Evolutionary conservation across 805 yeast species (phyloP).

Genomic region (Wickerhamiella sorbophila): DNA sequence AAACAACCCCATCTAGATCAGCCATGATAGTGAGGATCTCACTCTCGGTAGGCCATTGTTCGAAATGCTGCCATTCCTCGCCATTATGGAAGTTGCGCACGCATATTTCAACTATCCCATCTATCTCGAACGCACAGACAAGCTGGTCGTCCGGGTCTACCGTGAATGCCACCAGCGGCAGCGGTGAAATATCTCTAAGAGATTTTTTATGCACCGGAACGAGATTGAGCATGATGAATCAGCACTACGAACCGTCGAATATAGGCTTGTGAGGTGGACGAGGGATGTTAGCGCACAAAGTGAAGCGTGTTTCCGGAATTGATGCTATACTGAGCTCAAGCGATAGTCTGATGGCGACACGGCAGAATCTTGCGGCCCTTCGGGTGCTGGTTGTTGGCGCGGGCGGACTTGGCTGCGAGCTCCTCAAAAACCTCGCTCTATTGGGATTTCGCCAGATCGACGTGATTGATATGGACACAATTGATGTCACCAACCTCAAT

Average conservation of each 20-base stretch:
- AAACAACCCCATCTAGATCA: conserved; percentile 39
- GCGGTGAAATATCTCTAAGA: conserved; percentile 7
- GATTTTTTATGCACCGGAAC: conserved; percentile 8
- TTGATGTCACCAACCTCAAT: conserved; percentile 61
- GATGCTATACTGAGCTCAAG: neutral
- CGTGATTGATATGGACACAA: conserved; percentile 72
- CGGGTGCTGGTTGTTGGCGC: conserved; percentile 42
- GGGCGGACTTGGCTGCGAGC: conserved; percentile 76
- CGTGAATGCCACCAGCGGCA: conserved; percentile 1
- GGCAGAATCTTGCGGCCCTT: conserved; percentile 24
- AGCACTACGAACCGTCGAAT: neutral
- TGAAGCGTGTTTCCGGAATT: too few species aligned
- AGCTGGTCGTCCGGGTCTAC: conserved; percentile 7
- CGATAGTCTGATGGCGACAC: conserved; percentile 17
- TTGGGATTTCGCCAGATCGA: conserved; percentile 54
- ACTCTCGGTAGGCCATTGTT: conserved; percentile 5
- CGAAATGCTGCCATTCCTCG: conserved; percentile 7
- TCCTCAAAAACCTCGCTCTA: conserved; percentile 53
- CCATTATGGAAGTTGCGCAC: neutral
- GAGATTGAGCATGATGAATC: conserved; percentile 8
- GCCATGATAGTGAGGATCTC: conserved; percentile 34
- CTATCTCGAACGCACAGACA: conserved; percentile 3
- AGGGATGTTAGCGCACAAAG: too few species aligned
- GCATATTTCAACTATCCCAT: conserved; percentile 1
- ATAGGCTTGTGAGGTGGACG: too few species aligned